Evolutionary conservation across 2,329 filamentous ascomycete genomes (phyloP), one percentile per base, ranked within the genome.

Genomic region (Graphilbum sp.): DNA sequence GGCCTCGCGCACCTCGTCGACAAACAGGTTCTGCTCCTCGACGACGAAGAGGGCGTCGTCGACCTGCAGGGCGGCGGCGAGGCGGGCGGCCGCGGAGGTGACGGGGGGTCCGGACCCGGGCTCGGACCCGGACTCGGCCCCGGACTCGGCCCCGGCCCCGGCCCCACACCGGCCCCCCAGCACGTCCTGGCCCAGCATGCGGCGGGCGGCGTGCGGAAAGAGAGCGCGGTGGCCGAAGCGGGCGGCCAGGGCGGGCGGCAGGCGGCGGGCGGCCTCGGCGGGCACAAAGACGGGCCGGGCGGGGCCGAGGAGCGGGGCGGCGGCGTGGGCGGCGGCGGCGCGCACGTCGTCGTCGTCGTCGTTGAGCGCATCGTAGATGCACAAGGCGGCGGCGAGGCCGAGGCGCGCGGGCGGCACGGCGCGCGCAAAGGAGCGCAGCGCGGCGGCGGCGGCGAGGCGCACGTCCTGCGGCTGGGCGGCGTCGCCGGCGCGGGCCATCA

Each of bases 311-410:
- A 12, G n/a, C 9, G 50, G 52, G 5, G 57, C 52, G 0, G 67
- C 62, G 2, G 70, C 64, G 0, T 48, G 42, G 3, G 76, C 70
- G 8, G 77, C 79, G 1, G 70, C 54, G 25, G 78, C 69, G 33
- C 88, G 74, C 45, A 95, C 71, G 41, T 95, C 86, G 48, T 94
- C 84, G 51, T 96, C 88, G 52, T 96, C 88, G 52, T 96, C 90
- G 51, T 83, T 81, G 5, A 93, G 66, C 34, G 75, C 64, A 51
- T 85, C 77, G 55, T 90, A 87, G 1, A 88, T 60, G 4, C 77
- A 63, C 5, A 85, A 54, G 37, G 80, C 68, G 23, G 72, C 60
- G 2, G 70, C 60, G 2, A 84, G 54, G 8, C 24, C 15, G 13
- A 16, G 18, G 20, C 8, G 47, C 41, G 45, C 32, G 7, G 32